Percentiles rank a stretch among this genome's conserved stretches.
phyloP scores from a whole-genome alignment of 2,329 filamentous ascomycete species.

The Colletotrichum cordylinicola region DNA sequence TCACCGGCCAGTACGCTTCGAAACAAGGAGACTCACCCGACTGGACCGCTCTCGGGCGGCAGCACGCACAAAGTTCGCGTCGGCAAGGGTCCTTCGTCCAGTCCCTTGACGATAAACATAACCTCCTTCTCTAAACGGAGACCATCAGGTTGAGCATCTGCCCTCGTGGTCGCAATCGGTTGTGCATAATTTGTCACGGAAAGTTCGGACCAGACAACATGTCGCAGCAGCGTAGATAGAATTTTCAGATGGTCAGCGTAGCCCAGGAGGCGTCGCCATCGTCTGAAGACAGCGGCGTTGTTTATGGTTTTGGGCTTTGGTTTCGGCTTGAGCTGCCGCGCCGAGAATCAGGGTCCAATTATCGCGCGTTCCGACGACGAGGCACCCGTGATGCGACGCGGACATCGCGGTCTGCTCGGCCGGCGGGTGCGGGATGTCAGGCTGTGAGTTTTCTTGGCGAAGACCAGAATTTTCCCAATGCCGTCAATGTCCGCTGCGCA shows the following conservation, averaged over 20 bases:
- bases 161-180: neutral
- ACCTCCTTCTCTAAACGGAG: neutral
- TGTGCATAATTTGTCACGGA: neutral
- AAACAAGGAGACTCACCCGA: neutral
- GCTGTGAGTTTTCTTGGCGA: neutral
- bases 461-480: neutral
- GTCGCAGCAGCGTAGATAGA: accelerated
- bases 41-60: neutral
- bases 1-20: neutral
- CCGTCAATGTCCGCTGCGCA: neutral
- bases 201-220: neutral
- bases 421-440: neutral
- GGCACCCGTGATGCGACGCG: neutral
- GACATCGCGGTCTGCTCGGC: neutral
- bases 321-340: neutral
- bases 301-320: neutral
- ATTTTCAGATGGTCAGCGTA: neutral
- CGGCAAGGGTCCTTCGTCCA: neutral
- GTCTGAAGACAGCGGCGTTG: neutral
- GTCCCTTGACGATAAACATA: neutral
- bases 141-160: neutral
- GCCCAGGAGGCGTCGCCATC: neutral
- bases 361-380: neutral
- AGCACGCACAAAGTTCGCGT: neutral
- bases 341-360: neutral